A percentile compares a stretch with the other conserved stretches of the same genome.
phyloP scores from a whole-genome alignment of 129 eudicot genomes.

The carrot (Daucus carota) region DNA sequence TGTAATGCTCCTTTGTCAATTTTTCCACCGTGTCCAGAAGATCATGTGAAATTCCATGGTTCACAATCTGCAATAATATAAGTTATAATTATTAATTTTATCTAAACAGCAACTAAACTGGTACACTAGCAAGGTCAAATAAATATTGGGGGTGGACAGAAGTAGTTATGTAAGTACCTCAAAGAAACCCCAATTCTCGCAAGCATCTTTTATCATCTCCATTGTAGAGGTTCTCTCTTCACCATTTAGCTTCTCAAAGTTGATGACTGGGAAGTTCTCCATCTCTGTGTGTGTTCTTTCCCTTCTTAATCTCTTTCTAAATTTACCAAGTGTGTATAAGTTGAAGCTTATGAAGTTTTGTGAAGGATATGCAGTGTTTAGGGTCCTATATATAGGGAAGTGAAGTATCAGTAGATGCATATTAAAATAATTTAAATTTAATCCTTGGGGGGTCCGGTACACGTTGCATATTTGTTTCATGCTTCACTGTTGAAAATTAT shows the following conservation, averaged over 20 bases:
- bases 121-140: neutral
- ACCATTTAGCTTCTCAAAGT: conserved; percentile 12
- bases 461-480: neutral
- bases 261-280: conserved; percentile 11
- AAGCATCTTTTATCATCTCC: conserved; percentile 10
- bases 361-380: neutral
- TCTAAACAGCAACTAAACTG: neutral
- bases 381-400: neutral
- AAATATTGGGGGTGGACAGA: neutral
- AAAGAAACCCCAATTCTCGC: conserved; percentile 17
- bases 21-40: conserved; percentile 10
- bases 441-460: neutral
- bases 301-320: neutral
- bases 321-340: neutral
- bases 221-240: conserved; percentile 9
- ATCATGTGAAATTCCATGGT: conserved; percentile 15
- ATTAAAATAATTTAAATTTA: neutral
- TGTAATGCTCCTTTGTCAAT: conserved; percentile 14
- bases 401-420: neutral
- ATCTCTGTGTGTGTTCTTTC: neutral
- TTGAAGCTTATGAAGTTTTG: neutral
- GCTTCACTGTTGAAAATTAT: neutral
- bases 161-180: neutral
- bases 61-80: conserved; percentile 1
- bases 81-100: neutral